Conservation (phyloP, 345 rosid species). For the Eutrema japonicum region DNA sequence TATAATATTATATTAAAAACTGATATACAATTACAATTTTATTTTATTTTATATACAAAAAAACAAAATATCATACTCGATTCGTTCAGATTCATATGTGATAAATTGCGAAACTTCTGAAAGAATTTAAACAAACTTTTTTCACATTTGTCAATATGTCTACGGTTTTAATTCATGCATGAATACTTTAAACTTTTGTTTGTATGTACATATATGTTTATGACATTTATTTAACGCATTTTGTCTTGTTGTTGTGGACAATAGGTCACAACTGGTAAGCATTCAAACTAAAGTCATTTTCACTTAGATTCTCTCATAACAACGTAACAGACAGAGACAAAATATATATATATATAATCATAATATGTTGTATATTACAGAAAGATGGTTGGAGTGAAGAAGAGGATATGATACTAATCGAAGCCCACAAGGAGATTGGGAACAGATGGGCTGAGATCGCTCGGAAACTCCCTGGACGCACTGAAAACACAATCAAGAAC, state of each 20-base stretch:
- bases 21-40: neutral
- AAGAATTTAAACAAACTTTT: neutral
- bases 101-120: constrained; percentile 18
- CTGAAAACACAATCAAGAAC: constrained; percentile 67
- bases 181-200: constrained; percentile 29
- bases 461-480: constrained; percentile 57
- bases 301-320: constrained; percentile 22
- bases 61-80: neutral
- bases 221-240: constrained; percentile 3
- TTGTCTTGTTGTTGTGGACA: constrained; percentile 28
- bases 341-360: too few species aligned
- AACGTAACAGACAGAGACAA: constrained; percentile 18
- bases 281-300: constrained; percentile 22
- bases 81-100: constrained; percentile 2
- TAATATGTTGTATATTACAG: constrained; percentile 42
- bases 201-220: constrained; percentile 22
- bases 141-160: constrained; percentile 39
- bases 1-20: neutral
- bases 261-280: neutral
- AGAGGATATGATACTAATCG: constrained; percentile 49
- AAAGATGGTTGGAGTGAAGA: constrained; percentile 76
- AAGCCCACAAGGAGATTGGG: constrained; percentile 59
- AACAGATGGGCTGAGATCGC: constrained; percentile 82
- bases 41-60: neutral
- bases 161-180: constrained; percentile 31